Evolutionary conservation across 441 rosid genomes (phyloP).

Genomic region (Capsella rubella): DNA sequence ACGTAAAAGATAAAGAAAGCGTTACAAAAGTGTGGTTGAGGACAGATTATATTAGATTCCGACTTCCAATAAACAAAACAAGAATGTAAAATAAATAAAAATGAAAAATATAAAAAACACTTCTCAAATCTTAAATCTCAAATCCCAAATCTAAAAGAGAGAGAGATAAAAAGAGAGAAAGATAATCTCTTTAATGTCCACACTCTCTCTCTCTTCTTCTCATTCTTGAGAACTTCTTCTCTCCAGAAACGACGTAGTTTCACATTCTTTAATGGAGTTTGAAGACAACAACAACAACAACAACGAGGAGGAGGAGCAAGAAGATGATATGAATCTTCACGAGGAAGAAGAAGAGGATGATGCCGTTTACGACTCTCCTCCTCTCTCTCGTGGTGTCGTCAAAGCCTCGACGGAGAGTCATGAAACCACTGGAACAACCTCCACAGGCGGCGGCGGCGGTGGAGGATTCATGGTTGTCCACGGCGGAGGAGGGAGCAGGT

Average conservation of each 20-base stretch:
- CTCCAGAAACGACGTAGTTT: constrained; percentile 38
- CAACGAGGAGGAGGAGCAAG: constrained; percentile 11
- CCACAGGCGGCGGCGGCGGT: constrained; percentile 56
- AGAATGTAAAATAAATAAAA: constrained; percentile 29
- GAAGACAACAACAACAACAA: constrained; percentile 21
- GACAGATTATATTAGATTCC: constrained; percentile 44
- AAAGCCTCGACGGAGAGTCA: constrained; percentile 43
- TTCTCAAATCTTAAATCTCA: constrained; percentile 28
- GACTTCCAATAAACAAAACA: constrained; percentile 40
- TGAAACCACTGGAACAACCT: constrained; percentile 60
- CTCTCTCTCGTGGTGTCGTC: constrained; percentile 40
- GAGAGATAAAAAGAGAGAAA: constrained; percentile 22
- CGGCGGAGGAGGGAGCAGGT: constrained; percentile 55
- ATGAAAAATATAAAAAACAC: not conserved
- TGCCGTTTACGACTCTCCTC: constrained; percentile 43
- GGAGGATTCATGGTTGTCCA: constrained; percentile 67
- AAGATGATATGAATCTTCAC: constrained; percentile 64
- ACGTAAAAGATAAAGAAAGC: constrained; percentile 39
- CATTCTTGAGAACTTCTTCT: constrained; percentile 12
- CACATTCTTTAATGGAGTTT: constrained; percentile 27
- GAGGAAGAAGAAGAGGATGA: constrained; percentile 55
- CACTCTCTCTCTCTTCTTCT: constrained; percentile 47
- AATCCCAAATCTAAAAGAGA: constrained; percentile 21
- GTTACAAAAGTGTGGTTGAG: constrained; percentile 48
- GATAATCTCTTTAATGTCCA: constrained; percentile 55